phyloP scores from a whole-genome alignment of 2,329 filamentous ascomycete genomes.

The Atkinsonella texensis region DNA sequence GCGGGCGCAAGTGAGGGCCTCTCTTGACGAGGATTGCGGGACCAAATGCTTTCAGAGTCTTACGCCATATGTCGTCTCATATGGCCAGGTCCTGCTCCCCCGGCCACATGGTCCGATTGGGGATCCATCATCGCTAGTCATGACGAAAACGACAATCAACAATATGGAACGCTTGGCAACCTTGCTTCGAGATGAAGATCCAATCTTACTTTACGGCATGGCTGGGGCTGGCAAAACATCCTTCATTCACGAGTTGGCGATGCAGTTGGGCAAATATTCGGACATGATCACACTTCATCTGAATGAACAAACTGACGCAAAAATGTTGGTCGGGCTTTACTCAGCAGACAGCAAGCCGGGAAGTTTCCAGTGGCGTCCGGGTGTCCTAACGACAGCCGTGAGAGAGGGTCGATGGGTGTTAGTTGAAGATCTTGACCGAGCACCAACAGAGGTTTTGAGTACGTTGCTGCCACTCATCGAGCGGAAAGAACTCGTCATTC shows the following conservation, averaged over 20 bases:
- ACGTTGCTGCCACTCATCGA: conserved; percentile 88
- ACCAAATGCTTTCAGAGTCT: conserved; percentile 27
- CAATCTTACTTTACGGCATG: conserved; percentile 70
- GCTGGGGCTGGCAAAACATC: conserved; percentile 88
- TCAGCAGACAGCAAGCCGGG: conserved; percentile 78
- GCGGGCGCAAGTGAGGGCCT: conserved; percentile 24
- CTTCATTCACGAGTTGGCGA: conserved; percentile 69
- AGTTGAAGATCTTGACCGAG: conserved; percentile 92
- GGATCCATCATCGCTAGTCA: conserved; percentile 42
- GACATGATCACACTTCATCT: conserved; percentile 89
- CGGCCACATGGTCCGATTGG: conserved; percentile 39
- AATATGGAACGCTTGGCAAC: conserved; percentile 62
- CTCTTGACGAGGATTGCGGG: conserved; percentile 6
- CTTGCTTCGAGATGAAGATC: conserved; percentile 53
- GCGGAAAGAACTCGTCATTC: conserved; percentile 78
- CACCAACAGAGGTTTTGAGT: conserved; percentile 89
- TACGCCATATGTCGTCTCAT: conserved; percentile 49
- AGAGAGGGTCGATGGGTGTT: conserved; percentile 92
- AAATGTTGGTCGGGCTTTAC: conserved; percentile 90
- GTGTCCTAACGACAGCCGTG: conserved; percentile 87
- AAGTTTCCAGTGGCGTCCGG: conserved; percentile 83
- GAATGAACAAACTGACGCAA: conserved; percentile 97
- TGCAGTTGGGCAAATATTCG: conserved; percentile 63
- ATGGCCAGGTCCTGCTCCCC: conserved; percentile 57
- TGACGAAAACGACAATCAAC: conserved; percentile 57